Evolutionary conservation across 306 rosid species (phyloP).

Genomic region (Casuarina glauca): DNA sequence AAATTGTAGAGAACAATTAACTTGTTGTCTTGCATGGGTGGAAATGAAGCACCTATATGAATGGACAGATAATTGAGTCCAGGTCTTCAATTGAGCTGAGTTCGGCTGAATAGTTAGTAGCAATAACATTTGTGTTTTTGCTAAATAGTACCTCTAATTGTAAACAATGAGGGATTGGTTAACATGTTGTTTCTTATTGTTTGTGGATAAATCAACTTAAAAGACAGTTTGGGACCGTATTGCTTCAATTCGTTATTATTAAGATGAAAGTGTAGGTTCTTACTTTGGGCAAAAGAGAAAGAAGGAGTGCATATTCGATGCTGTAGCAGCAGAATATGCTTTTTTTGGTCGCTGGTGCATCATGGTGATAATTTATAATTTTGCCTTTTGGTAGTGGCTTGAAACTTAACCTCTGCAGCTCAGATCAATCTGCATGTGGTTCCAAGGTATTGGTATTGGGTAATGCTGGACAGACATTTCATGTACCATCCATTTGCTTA

Average conservation of each 20-base stretch:
- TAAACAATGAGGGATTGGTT: neutral
- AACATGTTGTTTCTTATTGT: neutral
- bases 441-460: neutral
- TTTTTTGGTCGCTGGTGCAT: neutral
- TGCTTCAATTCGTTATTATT: neutral
- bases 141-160: neutral
- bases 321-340: neutral
- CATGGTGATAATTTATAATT: neutral
- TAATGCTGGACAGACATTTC: neutral
- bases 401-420: neutral
- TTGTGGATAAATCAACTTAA: neutral
- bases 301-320: neutral
- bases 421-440: neutral
- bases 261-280: neutral
- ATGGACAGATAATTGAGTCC: neutral
- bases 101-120: neutral
- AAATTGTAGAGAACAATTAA: neutral
- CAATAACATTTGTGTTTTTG: neutral
- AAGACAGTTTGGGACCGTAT: neutral
- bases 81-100: neutral
- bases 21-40: neutral
- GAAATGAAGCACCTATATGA: neutral
- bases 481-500: neutral
- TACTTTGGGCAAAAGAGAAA: neutral
- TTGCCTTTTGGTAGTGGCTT: neutral